Percentiles rank a stretch among this genome's conserved stretches.
phyloP scores from a whole-genome alignment of 257 asterid species.

The Solanum peruvianum region DNA sequence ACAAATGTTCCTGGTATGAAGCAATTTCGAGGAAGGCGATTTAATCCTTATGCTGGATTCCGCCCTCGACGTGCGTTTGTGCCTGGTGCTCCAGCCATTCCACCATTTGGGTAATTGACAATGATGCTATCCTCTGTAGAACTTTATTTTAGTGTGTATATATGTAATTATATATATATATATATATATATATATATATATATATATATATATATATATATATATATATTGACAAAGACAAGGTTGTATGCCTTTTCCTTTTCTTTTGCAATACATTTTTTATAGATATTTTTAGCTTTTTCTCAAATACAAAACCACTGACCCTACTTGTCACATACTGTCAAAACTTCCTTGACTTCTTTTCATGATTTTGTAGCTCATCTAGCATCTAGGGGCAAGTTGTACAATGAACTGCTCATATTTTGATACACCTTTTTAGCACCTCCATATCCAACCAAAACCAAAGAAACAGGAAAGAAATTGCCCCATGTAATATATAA shows the following conservation, averaged over 20 bases:
- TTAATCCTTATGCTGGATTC: constrained; percentile 23
- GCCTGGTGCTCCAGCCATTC: constrained; percentile 19
- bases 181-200: neutral
- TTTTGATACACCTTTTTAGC: neutral
- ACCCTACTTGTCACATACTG: neutral
- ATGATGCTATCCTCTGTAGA: neutral
- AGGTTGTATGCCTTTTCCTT: neutral
- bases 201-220: too few relatives aligned
- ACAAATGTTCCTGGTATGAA: constrained; percentile 58
- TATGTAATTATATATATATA: neutral
- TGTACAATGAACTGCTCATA: neutral
- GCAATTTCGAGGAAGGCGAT: constrained; percentile 37
- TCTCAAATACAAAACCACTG: neutral
- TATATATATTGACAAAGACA: neutral
- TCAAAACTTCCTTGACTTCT: neutral
- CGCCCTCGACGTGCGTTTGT: constrained; percentile 21
- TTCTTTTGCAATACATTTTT: neutral
- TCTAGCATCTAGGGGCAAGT: neutral
- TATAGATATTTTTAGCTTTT: neutral
- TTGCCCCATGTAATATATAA: neutral
- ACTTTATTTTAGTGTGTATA: neutral
- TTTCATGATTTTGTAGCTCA: neutral
- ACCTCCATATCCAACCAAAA: neutral
- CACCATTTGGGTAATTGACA: constrained; percentile 35
- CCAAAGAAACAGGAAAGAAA: neutral